Evolutionary conservation across 257 asterid genomes (phyloP), one percentile per base, ranked within the genome.

Genomic region (Gardenia jasminoides): DNA sequence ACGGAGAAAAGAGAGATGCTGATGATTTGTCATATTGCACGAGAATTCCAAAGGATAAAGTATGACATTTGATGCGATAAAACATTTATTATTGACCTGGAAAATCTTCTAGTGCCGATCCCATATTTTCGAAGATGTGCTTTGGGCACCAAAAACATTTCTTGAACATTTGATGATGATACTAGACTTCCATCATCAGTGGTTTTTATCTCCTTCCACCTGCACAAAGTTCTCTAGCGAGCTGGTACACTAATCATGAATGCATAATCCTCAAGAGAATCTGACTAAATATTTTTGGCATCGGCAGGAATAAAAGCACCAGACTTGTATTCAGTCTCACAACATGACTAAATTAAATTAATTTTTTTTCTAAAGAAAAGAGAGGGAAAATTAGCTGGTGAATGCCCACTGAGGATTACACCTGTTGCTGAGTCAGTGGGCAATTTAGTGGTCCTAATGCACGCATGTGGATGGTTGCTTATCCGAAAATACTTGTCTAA

Each of bases 381-480:
- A 10, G n/a, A 8, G 31, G 0, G 28, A 17, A 62, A n/a, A 62
- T 62, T 62, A 62, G 6, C n/a, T 61, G n/a, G n/a, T 1, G 7
- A 61, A 61, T 26, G 33, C 33, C 2, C 16, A 61, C 44, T 61
- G 62, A 67, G 84, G 84, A 71, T n/a, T 83, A 83, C 87, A 90
- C 72, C 75, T 83, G 89, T 79, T 67, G 87, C 50, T 82, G 85
- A 86, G 86, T 78, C 82, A 74, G 77, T 78, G 71, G 50, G 80
- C 81, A 83, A 83, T 67, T 78, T 20, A 74, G 91, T 84, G 93
- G 93, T 81, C 89, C 88, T 52, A 74, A 80, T 47, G 84, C 85
- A 74, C 39, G 84, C 92, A 90, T 86, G 88, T 86, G 88, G 83
- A 83, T 77, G 79, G 80, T 82, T 76, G 76, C 71, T 84, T 81